Evolutionary conservation across 2,329 filamentous ascomycete species (phyloP).

Genomic region (Zopfia rhizophila): DNA sequence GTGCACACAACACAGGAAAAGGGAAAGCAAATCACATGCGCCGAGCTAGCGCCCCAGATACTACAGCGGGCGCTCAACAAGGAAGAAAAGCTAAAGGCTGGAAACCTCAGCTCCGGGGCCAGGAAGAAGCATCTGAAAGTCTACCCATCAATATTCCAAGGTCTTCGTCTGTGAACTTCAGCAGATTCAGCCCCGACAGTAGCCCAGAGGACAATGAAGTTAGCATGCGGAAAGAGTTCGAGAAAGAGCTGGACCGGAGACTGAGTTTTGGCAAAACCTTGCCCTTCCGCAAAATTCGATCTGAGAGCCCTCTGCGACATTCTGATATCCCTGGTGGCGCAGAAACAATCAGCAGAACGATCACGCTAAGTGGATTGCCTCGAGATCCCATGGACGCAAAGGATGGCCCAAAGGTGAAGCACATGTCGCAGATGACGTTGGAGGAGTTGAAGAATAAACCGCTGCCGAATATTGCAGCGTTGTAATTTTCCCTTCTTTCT

Average conservation of each 20-base stretch:
- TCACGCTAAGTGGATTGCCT: constrained; percentile 8
- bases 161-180: constrained; percentile 29
- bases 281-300: constrained; percentile 24
- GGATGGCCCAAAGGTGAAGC: background rate
- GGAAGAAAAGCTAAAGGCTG: constrained; percentile 27
- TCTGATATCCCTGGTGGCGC: constrained; percentile 12
- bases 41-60: too few relatives aligned
- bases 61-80: too few relatives aligned
- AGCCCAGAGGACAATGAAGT: constrained; percentile 25
- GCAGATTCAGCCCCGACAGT: constrained; percentile 32
- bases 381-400: constrained; percentile 2
- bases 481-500: constrained; percentile 18
- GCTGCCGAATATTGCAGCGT: constrained; percentile 34
- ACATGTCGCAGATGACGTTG: constrained; percentile 18
- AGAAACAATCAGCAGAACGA: constrained; percentile 13
- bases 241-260: constrained; percentile 22
- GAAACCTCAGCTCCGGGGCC: constrained; percentile 25
- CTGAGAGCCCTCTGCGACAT: constrained; percentile 21
- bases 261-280: constrained; percentile 13
- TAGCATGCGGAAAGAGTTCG: constrained; percentile 16
- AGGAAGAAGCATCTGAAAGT: background rate
- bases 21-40: background rate
- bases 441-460: constrained; percentile 43
- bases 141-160: constrained; percentile 8
- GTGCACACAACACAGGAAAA: constrained; percentile 12